These are phyloP conservation scores for Biancaea sappan DNA, from an alignment of 306 rosid species.

Conservation along the genomic window DNA sequence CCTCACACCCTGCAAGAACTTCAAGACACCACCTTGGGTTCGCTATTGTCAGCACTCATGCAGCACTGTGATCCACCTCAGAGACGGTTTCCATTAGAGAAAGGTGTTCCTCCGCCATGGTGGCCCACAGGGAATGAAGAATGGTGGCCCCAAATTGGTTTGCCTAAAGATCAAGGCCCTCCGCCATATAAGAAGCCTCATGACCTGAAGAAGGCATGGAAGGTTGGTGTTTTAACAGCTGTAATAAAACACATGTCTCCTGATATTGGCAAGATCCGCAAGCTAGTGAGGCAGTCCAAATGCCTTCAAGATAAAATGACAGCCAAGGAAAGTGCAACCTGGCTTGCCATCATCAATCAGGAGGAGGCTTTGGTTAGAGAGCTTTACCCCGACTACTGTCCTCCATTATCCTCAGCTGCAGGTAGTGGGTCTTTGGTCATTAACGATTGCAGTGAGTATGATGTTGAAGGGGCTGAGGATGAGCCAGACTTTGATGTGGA, in stretches of 20 bases:
- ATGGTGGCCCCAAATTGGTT: constrained; percentile 75
- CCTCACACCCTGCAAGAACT: constrained; percentile 80
- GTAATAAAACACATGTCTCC: constrained; percentile 85
- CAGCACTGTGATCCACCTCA: constrained; percentile 73
- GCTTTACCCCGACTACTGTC: constrained; percentile 66
- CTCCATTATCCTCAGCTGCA: constrained; percentile 49
- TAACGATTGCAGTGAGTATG: constrained; percentile 70
- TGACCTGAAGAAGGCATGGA: constrained; percentile 70
- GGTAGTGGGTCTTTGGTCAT: constrained; percentile 64
- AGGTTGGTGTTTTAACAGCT: constrained; percentile 72
- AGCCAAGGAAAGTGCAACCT: constrained; percentile 78
- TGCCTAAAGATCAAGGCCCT: constrained; percentile 65
- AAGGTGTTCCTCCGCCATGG: constrained; percentile 79
- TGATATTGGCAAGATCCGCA: constrained; percentile 66
- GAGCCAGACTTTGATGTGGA: constrained; percentile 60
- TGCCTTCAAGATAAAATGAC: constrained; percentile 85
- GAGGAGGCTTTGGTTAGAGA: constrained; percentile 71
- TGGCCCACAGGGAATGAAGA: constrained; percentile 77
- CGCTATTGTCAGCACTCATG: constrained; percentile 76
- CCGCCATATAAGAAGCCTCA: constrained; percentile 89
- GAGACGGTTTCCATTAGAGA: constrained; percentile 72
- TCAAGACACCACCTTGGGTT: constrained; percentile 76
- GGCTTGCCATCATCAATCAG: constrained; percentile 79
- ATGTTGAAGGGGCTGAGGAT: constrained; percentile 72
- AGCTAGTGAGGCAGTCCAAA: constrained; percentile 77